Evolutionary conservation across 148 eudicot species (phyloP).

Genomic region (Fagopyrum esculentum): DNA sequence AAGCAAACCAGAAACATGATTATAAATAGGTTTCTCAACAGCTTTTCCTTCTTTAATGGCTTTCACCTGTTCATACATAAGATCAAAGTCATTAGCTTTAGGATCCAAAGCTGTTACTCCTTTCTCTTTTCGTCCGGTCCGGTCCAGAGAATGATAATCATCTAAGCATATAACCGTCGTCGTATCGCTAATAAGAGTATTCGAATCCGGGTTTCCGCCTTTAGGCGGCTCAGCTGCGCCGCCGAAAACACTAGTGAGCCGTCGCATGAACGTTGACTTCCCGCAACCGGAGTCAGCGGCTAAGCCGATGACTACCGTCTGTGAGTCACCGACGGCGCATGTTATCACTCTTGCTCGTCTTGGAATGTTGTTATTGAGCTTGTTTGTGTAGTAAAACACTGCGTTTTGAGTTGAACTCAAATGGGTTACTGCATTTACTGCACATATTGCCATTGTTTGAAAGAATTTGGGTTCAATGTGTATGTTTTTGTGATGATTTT

Average conservation of each 20-base stretch:
- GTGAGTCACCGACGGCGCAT: constrained; percentile 45
- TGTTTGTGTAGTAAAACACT: constrained; percentile 23
- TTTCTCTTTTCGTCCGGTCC: constrained; percentile 78
- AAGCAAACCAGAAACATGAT: constrained; percentile 82
- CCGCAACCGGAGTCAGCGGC: constrained; percentile 99
- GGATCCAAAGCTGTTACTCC: constrained; percentile 99
- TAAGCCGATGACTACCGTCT: constrained; percentile 77
- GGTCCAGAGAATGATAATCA: constrained; percentile 87
- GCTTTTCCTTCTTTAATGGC: constrained; percentile 65
- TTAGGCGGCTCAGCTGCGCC: constrained; percentile 92
- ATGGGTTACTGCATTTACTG: constrained; percentile 66
- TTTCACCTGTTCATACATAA: constrained; percentile 97
- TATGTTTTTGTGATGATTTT: constrained; percentile 7
- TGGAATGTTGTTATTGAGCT: constrained; percentile 30
- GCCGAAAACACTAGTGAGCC: constrained; percentile 89
- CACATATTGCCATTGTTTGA: constrained; percentile 61
- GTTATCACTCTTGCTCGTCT: constrained; percentile 28
- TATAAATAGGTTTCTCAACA: constrained; percentile 88
- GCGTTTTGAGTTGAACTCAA: constrained; percentile 43
- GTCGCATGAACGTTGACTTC: constrained; percentile 93
- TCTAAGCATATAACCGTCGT: constrained; percentile 94
- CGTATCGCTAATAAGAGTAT: constrained; percentile 80
- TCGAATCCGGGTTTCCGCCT: constrained; percentile 95
- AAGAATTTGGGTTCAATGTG: constrained; percentile 1
- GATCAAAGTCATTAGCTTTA: constrained; percentile 78